Evolutionary conservation across 257 asterid species (phyloP).

Genomic region (Penstemon eatonii): DNA sequence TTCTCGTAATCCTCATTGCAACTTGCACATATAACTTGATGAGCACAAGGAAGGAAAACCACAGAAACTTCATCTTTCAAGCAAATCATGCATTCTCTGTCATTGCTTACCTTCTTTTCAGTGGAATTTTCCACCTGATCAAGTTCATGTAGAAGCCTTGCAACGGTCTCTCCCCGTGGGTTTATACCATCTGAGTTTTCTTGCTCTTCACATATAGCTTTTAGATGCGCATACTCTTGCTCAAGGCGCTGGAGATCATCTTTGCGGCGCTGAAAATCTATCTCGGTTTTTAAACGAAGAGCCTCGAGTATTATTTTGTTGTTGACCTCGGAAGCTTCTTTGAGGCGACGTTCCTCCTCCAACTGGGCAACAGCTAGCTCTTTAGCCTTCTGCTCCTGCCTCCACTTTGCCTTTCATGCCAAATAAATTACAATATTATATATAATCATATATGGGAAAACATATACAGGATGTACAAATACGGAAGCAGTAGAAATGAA

Average conservation of each 20-base stretch:
- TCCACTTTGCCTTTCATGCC: conserved; percentile 71
- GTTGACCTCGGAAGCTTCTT: too few relatives aligned
- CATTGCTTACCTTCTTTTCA: conserved; percentile 45
- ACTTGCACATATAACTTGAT: conserved; percentile 74
- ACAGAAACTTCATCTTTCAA: conserved; percentile 83
- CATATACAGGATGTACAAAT: conserved; percentile 16
- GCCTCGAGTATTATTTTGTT: too few relatives aligned
- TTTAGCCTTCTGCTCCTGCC: conserved; percentile 68
- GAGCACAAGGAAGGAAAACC: conserved; percentile 91
- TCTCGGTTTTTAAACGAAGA: too few relatives aligned
- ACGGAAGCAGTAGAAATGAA: not conserved
- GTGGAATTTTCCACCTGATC: conserved; percentile 48
- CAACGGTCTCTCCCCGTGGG: conserved; percentile 51
- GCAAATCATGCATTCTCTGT: conserved; percentile 80
- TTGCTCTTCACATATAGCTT: conserved; percentile 27
- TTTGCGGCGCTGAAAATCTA: too few relatives aligned
- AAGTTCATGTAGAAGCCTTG: conserved; percentile 55
- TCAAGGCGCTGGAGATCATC: too few relatives aligned
- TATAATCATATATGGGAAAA: conserved; percentile 4
- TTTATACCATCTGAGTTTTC: conserved; percentile 40
- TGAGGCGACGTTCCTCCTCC: conserved; percentile 64
- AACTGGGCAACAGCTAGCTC: conserved; percentile 58
- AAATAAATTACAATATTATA: conserved; percentile 34
- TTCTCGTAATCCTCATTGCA: conserved; percentile 69
- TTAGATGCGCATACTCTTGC: conserved; percentile 13